phyloP scores from a whole-genome alignment of 495 filamentous ascomycete species.

The Chaetomium tenue region DNA sequence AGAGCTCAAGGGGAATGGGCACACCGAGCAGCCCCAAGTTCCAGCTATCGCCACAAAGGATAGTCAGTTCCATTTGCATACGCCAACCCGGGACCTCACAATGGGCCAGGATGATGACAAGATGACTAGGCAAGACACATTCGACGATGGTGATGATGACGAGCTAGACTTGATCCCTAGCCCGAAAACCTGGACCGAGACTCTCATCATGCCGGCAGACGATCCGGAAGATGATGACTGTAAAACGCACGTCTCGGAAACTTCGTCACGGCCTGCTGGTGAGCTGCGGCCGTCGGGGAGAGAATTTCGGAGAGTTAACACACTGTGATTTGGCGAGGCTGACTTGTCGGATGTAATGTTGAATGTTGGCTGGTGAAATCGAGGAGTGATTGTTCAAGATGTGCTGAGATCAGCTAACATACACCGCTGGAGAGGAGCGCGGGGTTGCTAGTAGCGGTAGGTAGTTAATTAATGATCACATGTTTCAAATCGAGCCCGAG shows the following conservation, averaged over 20 bases:
- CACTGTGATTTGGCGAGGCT: background rate
- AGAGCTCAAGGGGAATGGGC: background rate
- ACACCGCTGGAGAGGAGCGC: no score
- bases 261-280: background rate
- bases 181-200: no score
- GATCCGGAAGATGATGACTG: background rate
- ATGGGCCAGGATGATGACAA: no score
- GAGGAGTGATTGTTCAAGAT: no score
- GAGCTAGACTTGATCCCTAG: no score
- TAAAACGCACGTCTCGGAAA: background rate
- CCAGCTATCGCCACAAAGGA: background rate
- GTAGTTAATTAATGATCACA: background rate
- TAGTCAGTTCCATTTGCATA: background rate
- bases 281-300: background rate
- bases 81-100: background rate
- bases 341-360: background rate
- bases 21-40: background rate
- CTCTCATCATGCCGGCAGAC: no score
- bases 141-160: background rate
- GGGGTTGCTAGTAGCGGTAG: background rate
- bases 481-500: background rate
- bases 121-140: no score
- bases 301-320: slow-evolving; percentile 9
- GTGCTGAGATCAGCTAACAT: no score
- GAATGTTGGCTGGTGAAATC: no score